phyloP scores from a whole-genome alignment of 1,139 yeast genomes.

The Yamadazyma conglobata region DNA sequence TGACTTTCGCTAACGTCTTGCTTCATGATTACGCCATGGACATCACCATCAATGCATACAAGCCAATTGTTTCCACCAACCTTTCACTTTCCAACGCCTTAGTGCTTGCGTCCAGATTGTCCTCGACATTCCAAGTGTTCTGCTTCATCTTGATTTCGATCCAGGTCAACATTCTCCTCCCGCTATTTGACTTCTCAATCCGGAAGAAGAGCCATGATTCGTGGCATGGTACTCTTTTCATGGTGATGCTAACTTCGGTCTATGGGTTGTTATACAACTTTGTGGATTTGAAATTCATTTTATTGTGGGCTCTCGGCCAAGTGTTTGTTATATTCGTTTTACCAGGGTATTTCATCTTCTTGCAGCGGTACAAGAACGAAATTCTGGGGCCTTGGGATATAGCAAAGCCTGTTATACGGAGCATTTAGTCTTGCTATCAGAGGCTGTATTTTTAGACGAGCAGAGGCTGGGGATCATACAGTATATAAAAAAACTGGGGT shows the following conservation, averaged over 20 bases:
- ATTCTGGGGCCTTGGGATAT: constrained; percentile 94
- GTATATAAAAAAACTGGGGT: no score
- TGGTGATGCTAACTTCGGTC: constrained; percentile 19
- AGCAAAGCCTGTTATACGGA: constrained; percentile 57
- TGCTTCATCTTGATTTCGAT: constrained; percentile 75
- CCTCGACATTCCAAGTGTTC: constrained; percentile 73
- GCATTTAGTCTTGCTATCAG: no score
- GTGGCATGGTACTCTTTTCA: constrained; percentile 31
- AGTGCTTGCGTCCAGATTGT: constrained; percentile 80
- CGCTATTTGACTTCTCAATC: constrained; percentile 63
- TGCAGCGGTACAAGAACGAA: constrained; percentile 83
- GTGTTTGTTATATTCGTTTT: constrained; percentile 50
- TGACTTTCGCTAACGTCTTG: constrained; percentile 62
- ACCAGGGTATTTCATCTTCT: constrained; percentile 65
- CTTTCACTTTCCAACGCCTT: constrained; percentile 82
- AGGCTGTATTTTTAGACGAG: no score
- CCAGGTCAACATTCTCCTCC: constrained; percentile 68
- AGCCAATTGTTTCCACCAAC: constrained; percentile 76
- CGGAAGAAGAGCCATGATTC: constrained; percentile 28
- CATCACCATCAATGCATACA: constrained; percentile 26
- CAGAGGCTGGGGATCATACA: no score
- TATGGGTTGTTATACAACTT: constrained; percentile 19
- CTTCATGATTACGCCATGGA: constrained; percentile 64
- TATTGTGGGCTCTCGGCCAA: constrained; percentile 50
- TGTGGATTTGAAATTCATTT: constrained; percentile 26